Percentiles rank a stretch among this genome's conserved stretches.
Conservation (phyloP, 805 yeast species). For the Candida ponderosae region DNA sequence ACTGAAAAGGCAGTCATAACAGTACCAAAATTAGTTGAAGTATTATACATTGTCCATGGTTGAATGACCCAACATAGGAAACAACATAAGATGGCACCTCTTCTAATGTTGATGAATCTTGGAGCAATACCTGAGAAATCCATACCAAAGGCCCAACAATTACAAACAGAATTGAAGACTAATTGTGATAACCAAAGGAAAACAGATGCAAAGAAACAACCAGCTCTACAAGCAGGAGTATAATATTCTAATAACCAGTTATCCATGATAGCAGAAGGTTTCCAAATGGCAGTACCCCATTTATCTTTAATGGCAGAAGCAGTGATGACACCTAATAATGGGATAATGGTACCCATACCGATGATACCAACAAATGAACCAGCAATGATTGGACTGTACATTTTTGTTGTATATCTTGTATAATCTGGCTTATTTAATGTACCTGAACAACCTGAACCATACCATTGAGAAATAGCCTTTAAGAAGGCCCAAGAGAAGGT, state of each 20-base stretch:
- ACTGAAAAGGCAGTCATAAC: slow-evolving; percentile 29
- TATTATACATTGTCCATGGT: slow-evolving; percentile 33
- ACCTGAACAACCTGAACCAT: slow-evolving; percentile 31
- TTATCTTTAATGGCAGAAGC: slow-evolving; percentile 16
- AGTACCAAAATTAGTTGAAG: slow-evolving; percentile 26
- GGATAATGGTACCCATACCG: slow-evolving; percentile 18
- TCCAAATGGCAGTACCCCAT: slow-evolving; percentile 31
- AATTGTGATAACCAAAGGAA: slow-evolving; percentile 27
- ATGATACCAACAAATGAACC: slow-evolving; percentile 16
- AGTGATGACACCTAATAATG: slow-evolving; percentile 17
- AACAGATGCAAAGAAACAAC: slow-evolving; percentile 34
- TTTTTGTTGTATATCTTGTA: slow-evolving; percentile 15
- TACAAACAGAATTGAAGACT: slow-evolving; percentile 30
- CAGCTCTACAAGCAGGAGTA: slow-evolving; percentile 34
- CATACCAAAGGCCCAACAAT: slow-evolving; percentile 30
- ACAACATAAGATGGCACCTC: slow-evolving; percentile 20
- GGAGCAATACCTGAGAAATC: no score
- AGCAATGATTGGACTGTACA: slow-evolving; percentile 14
- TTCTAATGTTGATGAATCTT: no score
- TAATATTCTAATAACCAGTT: slow-evolving; percentile 34
- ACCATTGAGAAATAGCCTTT: slow-evolving; percentile 29
- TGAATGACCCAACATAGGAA: slow-evolving; percentile 26
- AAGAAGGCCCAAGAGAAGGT: slow-evolving; percentile 32
- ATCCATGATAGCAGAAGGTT: slow-evolving; percentile 33
- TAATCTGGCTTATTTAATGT: slow-evolving; percentile 26